Base-by-base conservation (phyloP, 805 yeast species). In the Scheffersomyces lignosus region DNA sequence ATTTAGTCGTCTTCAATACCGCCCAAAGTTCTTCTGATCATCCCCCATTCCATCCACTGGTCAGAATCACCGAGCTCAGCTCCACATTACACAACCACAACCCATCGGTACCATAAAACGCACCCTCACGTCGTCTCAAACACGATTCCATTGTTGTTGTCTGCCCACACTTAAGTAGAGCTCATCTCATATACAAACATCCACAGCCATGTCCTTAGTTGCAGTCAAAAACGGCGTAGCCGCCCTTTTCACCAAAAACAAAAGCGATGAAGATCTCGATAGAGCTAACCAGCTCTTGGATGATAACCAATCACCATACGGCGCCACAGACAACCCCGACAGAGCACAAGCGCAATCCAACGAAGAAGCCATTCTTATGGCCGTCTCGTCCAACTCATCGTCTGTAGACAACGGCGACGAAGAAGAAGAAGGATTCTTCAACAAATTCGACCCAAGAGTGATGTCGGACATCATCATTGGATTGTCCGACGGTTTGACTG, bases 381-480 rank as follows among this genome's bases (percentile, higher is more conserved):
- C 70, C 14, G 54, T 59, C 27, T 49, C 33, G 41, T 40, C 18
- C 52, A 50, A 16, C 58, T 51, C 27, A 48, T 29, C 26, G 57
- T 53, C n/a, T n/a, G n/a, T n/a, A 46, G 51, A 49, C 34, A 45
- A 45, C 12, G 58, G 52, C 15, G 48, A 40, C n/a, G 62, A 58
- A 2, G 57, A 49, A n/a, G 42, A 41, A 9, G 47, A 15, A 4
- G 66, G 71, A 4, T 51, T 80, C 25, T 70, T 81, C 43, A 73
- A 72, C 26, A 75, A 67, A 31, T 71, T 85, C 35, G 93, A 85
- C 56, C 99, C 99, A 7, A 79, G 99, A 59, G 90, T 90, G 17
- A 87, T 91, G 83, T 82, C 93, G 31, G 98, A 91, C 60, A 74
- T 87, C 38, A 88, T 91, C 48, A 91, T 91, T 55, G 99, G 99